Conservation (phyloP, 1,284 basidiomycete species). For the Ganoderma lucidum region DNA sequence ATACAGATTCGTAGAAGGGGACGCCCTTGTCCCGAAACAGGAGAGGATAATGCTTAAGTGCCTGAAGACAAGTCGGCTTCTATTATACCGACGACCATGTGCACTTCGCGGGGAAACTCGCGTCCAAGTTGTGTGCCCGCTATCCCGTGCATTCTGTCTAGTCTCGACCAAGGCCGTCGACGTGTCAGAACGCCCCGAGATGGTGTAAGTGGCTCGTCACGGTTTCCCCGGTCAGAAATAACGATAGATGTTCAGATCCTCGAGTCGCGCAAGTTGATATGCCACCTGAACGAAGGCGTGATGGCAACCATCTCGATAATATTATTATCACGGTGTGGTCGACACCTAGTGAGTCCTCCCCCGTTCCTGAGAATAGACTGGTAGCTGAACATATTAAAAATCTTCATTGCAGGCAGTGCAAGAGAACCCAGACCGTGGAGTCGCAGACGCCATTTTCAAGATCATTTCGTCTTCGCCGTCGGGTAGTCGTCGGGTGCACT, state of each 20-base stretch:
- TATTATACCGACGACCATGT: constrained; percentile 1
- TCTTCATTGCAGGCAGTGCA: not conserved
- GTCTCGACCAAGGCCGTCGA: no score
- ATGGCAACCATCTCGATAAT: not conserved
- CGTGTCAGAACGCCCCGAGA: not conserved
- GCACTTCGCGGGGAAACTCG: not conserved
- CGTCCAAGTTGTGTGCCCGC: not conserved
- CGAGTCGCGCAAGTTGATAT: constrained; percentile 1
- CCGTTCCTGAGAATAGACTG: not conserved
- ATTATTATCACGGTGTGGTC: not conserved
- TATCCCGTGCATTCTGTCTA: not conserved
- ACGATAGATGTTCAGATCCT: not conserved
- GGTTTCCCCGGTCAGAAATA: not conserved
- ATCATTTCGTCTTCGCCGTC: not conserved
- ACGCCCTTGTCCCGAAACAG: not conserved
- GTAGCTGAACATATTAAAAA: not conserved
- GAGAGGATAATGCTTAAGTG: not conserved
- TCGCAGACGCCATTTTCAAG: constrained; percentile 1
- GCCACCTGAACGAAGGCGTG: constrained; percentile 2
- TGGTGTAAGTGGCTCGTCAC: not conserved
- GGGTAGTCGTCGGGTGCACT: not conserved
- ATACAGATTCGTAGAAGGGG: not conserved
- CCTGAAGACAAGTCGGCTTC: constrained; percentile 4
- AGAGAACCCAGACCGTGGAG: not conserved
- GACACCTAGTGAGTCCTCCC: not conserved